Evolutionary conservation across 148 eudicot species (phyloP).

Genomic region (Simmondsia chinensis): DNA sequence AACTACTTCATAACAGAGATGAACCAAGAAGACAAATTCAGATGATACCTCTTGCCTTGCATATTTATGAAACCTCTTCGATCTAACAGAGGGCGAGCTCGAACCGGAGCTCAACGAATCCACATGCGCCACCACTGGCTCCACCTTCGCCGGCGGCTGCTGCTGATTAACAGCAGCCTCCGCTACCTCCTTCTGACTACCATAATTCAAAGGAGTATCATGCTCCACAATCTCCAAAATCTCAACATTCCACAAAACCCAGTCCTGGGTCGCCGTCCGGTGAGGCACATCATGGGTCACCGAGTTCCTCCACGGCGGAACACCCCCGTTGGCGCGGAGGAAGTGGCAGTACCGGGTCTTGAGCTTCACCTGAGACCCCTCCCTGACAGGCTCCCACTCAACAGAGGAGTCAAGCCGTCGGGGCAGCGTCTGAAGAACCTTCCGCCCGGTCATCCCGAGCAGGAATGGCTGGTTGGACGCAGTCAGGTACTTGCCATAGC

Average conservation of each 20-base stretch:
- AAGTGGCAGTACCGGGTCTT: constrained; percentile 44
- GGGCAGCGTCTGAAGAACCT: constrained; percentile 34
- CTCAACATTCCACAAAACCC: constrained; percentile 66
- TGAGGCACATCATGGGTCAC: constrained; percentile 74
- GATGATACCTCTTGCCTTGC: constrained; percentile 54
- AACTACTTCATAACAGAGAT: too few relatives aligned
- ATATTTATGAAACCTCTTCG: constrained; percentile 11
- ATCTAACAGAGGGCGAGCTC: constrained; percentile 17
- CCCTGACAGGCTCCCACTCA: constrained; percentile 54
- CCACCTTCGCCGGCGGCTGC: neutral
- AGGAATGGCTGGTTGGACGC: constrained; percentile 43
- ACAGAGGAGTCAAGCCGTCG: constrained; percentile 25
- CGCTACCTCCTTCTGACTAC: neutral
- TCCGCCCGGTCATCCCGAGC: constrained; percentile 47
- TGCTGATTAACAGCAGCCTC: neutral
- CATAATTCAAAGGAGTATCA: constrained; percentile 5
- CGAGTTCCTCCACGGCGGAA: constrained; percentile 72
- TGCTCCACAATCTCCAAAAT: constrained; percentile 33
- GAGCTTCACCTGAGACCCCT: constrained; percentile 32
- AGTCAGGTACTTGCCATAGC: constrained; percentile 48
- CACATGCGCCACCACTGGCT: constrained; percentile 7
- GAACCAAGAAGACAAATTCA: too few relatives aligned
- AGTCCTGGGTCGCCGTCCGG: constrained; percentile 49
- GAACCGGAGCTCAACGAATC: constrained; percentile 27
- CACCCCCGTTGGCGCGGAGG: constrained; percentile 58